A percentile compares a stretch with the other conserved stretches of the same genome.
Evolutionary conservation across 495 filamentous ascomycete species (phyloP).

Genomic region (Neurospora intermedia): DNA sequence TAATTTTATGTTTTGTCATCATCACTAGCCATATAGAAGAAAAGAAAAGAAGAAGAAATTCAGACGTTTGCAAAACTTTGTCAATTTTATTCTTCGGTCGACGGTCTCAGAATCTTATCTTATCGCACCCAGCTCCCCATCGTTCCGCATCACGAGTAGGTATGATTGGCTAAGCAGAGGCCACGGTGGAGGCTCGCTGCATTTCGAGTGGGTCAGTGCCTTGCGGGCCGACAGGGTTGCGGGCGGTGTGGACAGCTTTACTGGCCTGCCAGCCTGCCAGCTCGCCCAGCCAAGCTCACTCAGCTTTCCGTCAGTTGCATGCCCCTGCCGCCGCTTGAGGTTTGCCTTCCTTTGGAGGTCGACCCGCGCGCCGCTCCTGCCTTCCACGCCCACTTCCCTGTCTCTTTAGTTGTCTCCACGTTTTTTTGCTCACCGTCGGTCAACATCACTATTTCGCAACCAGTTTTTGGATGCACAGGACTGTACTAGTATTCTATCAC

Average conservation of each 20-base stretch:
- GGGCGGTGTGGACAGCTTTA: not conserved
- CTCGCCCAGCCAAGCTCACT: not conserved
- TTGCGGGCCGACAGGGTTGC: not conserved
- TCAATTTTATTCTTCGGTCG: not conserved
- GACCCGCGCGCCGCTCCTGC: not conserved
- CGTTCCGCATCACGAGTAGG: not conserved
- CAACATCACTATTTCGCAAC: not conserved
- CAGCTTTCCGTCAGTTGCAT: not conserved
- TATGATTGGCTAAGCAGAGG: not conserved
- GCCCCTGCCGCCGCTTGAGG: not conserved
- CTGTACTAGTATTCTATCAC: not conserved
- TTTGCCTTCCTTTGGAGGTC: not conserved
- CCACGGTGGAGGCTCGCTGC: not conserved
- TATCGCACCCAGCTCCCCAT: not conserved
- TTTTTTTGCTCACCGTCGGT: not conserved
- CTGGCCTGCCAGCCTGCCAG: not conserved
- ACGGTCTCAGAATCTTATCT: not conserved
- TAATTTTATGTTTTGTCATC: conserved; percentile 37
- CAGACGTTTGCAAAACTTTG: conserved; percentile 1
- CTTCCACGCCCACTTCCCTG: not conserved
- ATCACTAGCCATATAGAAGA: conserved; percentile 40
- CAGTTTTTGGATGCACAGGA: not conserved
- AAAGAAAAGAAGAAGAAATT: conserved; percentile 8
- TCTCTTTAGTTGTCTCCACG: not conserved
- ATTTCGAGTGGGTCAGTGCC: not conserved